Conservation (phyloP, 1,139 yeast species). For the Taphrina populina region DNA sequence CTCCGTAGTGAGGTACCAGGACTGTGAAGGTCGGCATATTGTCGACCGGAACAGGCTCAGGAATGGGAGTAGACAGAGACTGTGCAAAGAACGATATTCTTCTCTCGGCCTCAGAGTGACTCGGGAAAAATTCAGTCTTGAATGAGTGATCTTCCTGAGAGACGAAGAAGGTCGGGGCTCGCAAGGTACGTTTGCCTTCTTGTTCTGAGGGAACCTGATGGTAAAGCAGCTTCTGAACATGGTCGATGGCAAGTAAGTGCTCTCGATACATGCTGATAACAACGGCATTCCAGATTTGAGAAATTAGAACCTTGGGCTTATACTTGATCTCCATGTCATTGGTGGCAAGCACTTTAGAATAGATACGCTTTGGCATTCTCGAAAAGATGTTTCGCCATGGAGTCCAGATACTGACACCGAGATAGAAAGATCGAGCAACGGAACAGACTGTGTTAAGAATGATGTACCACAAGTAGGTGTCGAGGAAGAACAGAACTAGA, state of each 20-base stretch:
- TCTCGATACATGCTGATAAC: slow-evolving; percentile 98
- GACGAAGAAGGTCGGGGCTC: slow-evolving; percentile 98
- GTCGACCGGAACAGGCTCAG: slow-evolving; percentile 97
- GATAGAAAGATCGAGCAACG: slow-evolving; percentile 93
- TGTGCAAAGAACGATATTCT: slow-evolving; percentile 99
- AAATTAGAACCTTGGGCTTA: slow-evolving; percentile 95
- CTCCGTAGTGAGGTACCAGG: slow-evolving; percentile 95
- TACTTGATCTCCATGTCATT: slow-evolving; percentile 99
- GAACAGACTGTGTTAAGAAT: slow-evolving; percentile 91
- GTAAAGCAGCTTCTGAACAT: slow-evolving; percentile 91
- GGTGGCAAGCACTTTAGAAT: slow-evolving; percentile 94
- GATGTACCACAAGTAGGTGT: slow-evolving; percentile 98
- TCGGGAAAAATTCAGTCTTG: slow-evolving; percentile 93
- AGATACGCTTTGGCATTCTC: slow-evolving; percentile 96
- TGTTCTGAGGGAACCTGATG: slow-evolving; percentile 92
- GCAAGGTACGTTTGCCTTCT: slow-evolving; percentile 95
- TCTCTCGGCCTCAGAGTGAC: slow-evolving; percentile 96
- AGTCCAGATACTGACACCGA: slow-evolving; percentile 96
- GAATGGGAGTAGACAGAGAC: slow-evolving; percentile 95
- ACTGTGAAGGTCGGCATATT: slow-evolving; percentile 99
- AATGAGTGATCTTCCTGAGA: slow-evolving; percentile 95
- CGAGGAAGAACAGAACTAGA: slow-evolving; percentile 91
- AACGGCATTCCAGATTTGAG: slow-evolving; percentile 98
- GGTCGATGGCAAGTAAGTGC: slow-evolving; percentile 94
- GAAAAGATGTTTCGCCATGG: slow-evolving; percentile 99